phyloP scores from a whole-genome alignment of 495 filamentous ascomycete species.

The Clavariopsis aquatica region DNA sequence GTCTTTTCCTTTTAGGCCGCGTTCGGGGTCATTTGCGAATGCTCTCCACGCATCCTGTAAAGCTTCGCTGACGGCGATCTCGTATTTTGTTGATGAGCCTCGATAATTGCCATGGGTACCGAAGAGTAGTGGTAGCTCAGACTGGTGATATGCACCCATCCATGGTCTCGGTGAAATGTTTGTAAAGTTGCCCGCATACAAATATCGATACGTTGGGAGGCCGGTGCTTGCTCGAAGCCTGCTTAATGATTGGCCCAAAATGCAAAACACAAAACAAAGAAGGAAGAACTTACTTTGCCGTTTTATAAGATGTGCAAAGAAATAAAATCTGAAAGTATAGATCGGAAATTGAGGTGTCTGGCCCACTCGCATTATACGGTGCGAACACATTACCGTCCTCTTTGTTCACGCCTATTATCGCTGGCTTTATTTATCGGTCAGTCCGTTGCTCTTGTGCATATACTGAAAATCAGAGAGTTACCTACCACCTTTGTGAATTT shows the following conservation, averaged over 20 bases:
- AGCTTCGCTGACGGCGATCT: constrained; percentile 42
- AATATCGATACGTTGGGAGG: constrained; percentile 44
- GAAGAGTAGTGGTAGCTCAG: constrained; percentile 51
- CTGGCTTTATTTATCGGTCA: constrained; percentile 25
- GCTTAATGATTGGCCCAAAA: too few relatives aligned
- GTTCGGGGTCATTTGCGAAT: constrained; percentile 34
- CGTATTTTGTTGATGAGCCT: constrained; percentile 42
- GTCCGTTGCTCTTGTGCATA: background rate
- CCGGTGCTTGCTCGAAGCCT: background rate
- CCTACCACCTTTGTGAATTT: constrained; percentile 9
- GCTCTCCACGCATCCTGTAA: constrained; percentile 50
- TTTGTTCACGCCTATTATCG: constrained; percentile 33
- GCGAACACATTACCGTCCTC: constrained; percentile 35
- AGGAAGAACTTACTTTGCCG: constrained; percentile 10
- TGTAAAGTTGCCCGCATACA: constrained; percentile 46
- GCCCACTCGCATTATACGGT: constrained; percentile 21
- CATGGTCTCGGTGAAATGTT: constrained; percentile 45
- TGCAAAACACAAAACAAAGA: too few relatives aligned
- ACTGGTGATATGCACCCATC: constrained; percentile 50
- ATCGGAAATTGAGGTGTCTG: background rate
- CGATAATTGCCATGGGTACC: constrained; percentile 46
- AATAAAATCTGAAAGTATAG: constrained; percentile 1
- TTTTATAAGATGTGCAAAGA: constrained; percentile 13
- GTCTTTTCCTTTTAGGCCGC: constrained; percentile 17
- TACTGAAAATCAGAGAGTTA: background rate